Evolutionary conservation across 345 rosid species (phyloP).

Genomic region (Tarenaya hassleriana): DNA sequence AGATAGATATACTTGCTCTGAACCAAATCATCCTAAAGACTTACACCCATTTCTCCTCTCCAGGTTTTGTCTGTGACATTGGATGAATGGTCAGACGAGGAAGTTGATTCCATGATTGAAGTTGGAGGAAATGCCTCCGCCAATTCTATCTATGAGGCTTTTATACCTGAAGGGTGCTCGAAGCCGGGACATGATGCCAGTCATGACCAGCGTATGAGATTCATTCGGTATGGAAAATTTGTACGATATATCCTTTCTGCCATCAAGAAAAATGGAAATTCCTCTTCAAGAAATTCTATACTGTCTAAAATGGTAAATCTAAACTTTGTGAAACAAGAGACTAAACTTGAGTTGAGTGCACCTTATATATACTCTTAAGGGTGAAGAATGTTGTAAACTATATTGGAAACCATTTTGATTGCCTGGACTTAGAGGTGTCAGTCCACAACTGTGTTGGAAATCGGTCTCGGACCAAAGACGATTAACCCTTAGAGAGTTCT

Average conservation of each 20-base stretch:
- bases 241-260: no score
- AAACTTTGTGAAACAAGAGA: neutral
- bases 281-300: no score
- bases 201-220: slow-evolving; percentile 66
- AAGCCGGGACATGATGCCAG: slow-evolving; percentile 80
- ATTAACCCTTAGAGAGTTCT: neutral
- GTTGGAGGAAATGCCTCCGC: slow-evolving; percentile 93
- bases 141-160: slow-evolving; percentile 84
- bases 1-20: neutral
- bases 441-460: no score
- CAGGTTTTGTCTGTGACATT: slow-evolving; percentile 91
- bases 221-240: slow-evolving; percentile 48
- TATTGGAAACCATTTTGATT: no score
- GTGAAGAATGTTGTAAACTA: neutral
- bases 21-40: slow-evolving; percentile 3
- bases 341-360: neutral
- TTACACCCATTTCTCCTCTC: slow-evolving; percentile 13
- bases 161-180: slow-evolving; percentile 65
- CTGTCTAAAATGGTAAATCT: neutral
- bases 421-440: no score
- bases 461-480: neutral
- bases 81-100: slow-evolving; percentile 96
- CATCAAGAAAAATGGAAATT: no score
- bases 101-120: slow-evolving; percentile 84
- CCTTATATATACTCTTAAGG: neutral